Conservation (phyloP, 2,329 filamentous ascomycete species). For the Scedosporium aurantiacum region DNA sequence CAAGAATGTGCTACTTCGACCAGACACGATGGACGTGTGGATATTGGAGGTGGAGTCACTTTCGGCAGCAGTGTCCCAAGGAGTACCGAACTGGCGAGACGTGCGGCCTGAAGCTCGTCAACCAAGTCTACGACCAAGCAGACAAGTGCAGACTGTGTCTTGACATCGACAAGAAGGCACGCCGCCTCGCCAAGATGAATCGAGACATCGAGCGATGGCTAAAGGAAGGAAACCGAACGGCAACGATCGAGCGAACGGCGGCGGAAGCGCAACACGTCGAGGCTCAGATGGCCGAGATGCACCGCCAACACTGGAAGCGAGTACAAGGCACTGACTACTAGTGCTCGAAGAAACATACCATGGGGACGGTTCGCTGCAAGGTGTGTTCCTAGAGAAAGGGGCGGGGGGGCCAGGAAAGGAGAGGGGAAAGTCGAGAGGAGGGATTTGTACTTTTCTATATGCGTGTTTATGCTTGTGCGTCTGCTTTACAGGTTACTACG, state of each 20-base stretch:
- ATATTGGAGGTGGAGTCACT: conserved; percentile 91
- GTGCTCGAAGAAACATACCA: neutral
- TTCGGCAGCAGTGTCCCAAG: conserved; percentile 84
- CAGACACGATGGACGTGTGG: conserved; percentile 76
- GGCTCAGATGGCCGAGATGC: conserved; percentile 44
- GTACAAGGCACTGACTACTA: neutral
- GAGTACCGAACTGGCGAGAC: conserved; percentile 95
- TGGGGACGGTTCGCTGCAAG: neutral
- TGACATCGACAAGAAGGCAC: conserved; percentile 76
- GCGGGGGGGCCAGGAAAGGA: neutral
- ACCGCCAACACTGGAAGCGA: conserved; percentile 21
- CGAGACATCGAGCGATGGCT: conserved; percentile 69
- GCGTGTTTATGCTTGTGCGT: too few relatives aligned
- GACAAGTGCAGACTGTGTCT: conserved; percentile 76
- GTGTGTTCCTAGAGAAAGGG: neutral
- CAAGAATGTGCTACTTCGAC: conserved; percentile 89
- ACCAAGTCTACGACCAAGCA: conserved; percentile 52
- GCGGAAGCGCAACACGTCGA: conserved; percentile 57
- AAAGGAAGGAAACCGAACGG: conserved; percentile 60
- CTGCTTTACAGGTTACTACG: too few relatives aligned
- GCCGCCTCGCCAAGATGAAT: conserved; percentile 62
- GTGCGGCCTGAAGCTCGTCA: conserved; percentile 85
- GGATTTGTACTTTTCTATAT: neutral
- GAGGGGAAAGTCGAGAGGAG: neutral
- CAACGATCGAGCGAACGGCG: conserved; percentile 62